Base-by-base conservation (phyloP, 225 moss, liverwort and hornwort species). In the Anthoceros angustus region DNA sequence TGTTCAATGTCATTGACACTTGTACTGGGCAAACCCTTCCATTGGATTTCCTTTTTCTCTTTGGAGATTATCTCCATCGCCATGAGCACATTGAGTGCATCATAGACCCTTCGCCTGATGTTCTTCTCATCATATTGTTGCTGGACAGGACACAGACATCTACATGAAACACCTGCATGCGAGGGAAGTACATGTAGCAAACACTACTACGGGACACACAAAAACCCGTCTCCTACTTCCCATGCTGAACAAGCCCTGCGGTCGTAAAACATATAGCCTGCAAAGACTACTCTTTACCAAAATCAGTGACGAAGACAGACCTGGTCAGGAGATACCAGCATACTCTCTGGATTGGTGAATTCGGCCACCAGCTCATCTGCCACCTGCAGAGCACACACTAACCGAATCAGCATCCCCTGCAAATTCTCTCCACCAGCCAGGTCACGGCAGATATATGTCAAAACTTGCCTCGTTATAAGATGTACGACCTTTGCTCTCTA, bases 51-150 rank as follows among this genome's bases (percentile, higher is more conserved):
- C 68, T 95, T 95, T 68, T 95, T 95, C 64, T 95, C 91, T 74
- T 95, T 95, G 16, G 86, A 83, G 64, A 95, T 91, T 11, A 95
- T 95, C 67, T 88, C 91, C 91, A 95, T 88, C 9, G 95, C 95
- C 95, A 95, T 95, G 43, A 95, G 88, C 66, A 95, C 94, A 81
- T 91, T 91, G 32, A 95, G 79, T 10, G 94, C 94, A 74, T 95
- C 94, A 81, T 95, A 95, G 67, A 95, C 94, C 50, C 91, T 88
- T 63, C 94, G 82, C 63, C 94, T 84, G 25, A 95, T 95, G 60
- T 95, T 95, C 72, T 95, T 95, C 45, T 95, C 91, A 70, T 95
- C 94, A 74, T 88, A 95, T 74, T 95, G 94, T 84, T 95, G 94
- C 91, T 95, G 88, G 74, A 64, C 43, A 42, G 43, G 15, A 66